Percentiles rank a stretch among this genome's conserved stretches.
phyloP scores from a whole-genome alignment of 345 rosid genomes.

The Psidium guajava region DNA sequence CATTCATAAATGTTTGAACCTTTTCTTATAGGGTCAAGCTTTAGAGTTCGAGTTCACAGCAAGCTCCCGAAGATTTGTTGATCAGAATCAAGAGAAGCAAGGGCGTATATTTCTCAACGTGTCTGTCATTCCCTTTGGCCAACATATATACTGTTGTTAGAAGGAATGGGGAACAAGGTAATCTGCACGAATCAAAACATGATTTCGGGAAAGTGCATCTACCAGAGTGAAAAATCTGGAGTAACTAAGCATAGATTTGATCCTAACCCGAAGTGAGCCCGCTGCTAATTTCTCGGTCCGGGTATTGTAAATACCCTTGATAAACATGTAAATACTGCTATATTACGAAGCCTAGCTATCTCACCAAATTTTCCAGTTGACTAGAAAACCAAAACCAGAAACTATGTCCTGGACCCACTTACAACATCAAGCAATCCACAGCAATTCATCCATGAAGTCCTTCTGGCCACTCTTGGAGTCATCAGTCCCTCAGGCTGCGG shows the following conservation, averaged over 20 bases:
- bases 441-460: constrained; percentile 51
- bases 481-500: neutral
- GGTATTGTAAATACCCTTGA: neutral
- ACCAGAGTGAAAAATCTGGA: neutral
- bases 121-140: no score
- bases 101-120: no score
- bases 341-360: neutral
- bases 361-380: neutral
- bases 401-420: constrained; percentile 39
- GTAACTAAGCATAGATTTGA: neutral
- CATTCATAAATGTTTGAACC: no score
- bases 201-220: neutral
- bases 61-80: no score
- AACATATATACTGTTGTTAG: no score
- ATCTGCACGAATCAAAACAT: neutral
- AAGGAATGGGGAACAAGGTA: no score
- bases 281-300: neutral
- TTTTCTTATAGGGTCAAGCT: no score
- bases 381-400: neutral
- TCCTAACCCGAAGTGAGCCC: neutral
- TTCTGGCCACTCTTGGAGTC: constrained; percentile 23
- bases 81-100: no score
- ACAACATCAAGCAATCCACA: constrained; percentile 69
- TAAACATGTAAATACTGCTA: neutral
- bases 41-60: no score